phyloP scores from a whole-genome alignment of 495 filamentous ascomycete genomes.

The Penicillium diatomitis region DNA sequence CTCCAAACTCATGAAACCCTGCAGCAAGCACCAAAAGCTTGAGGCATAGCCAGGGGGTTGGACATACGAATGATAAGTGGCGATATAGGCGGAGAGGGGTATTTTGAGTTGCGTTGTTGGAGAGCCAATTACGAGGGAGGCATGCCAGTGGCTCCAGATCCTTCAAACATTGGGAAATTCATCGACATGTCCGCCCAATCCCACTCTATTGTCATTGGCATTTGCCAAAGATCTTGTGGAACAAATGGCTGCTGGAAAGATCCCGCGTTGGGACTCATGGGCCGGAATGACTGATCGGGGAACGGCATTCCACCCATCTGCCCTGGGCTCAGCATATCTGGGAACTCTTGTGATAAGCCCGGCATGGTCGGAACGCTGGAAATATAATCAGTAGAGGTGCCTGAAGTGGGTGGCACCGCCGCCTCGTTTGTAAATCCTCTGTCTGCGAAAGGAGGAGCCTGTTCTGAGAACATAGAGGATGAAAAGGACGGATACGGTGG shows the following conservation, averaged over 20 bases:
- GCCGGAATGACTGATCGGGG: slow-evolving; percentile 32
- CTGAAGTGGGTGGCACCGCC: slow-evolving; percentile 24
- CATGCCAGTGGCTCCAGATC: slow-evolving; percentile 12
- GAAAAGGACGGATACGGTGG: slow-evolving; percentile 24
- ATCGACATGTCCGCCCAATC: slow-evolving; percentile 84
- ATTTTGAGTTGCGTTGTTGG: no score
- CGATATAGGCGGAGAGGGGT: no score
- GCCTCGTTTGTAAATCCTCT: slow-evolving; percentile 24
- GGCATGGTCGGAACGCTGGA: slow-evolving; percentile 25
- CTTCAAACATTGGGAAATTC: slow-evolving; percentile 39
- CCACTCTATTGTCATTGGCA: slow-evolving; percentile 96
- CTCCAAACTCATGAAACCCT: background rate
- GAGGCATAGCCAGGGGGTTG: background rate
- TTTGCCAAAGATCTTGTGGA: slow-evolving; percentile 93
- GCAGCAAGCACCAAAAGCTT: slow-evolving; percentile 1
- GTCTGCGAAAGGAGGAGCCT: slow-evolving; percentile 17
- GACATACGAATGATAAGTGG: no score
- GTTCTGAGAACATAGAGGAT: slow-evolving; percentile 22
- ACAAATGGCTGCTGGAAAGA: slow-evolving; percentile 85
- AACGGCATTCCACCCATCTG: slow-evolving; percentile 31
- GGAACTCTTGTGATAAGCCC: slow-evolving; percentile 30
- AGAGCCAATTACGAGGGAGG: background rate
- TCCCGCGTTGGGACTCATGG: slow-evolving; percentile 32
- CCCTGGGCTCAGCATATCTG: slow-evolving; percentile 32
- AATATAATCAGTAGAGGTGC: slow-evolving; percentile 15